These are phyloP conservation scores for Epichloe hybrida DNA, from an alignment of 2,329 filamentous ascomycete genomes.

Conservation along the genomic window DNA sequence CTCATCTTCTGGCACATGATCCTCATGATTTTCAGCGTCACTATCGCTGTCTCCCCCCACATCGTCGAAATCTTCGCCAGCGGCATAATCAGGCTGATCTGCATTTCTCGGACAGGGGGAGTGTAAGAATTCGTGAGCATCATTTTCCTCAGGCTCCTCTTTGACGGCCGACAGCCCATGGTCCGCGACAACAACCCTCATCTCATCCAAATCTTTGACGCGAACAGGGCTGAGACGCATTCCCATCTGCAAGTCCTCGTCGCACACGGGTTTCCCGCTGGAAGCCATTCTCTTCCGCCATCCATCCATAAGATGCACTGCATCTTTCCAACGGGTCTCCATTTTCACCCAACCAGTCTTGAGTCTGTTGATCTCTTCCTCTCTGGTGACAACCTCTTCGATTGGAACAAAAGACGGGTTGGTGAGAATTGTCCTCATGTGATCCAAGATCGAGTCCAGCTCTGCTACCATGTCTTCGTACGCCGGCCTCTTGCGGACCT, in stretches of 20 bases:
- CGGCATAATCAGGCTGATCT: not conserved
- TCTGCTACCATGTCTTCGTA: conserved; percentile 58
- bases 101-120: conserved; percentile 17
- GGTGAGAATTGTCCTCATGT: conserved; percentile 71
- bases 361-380: conserved; percentile 76
- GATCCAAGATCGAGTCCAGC: conserved; percentile 64
- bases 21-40: conserved; percentile 31
- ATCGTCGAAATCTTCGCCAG: conserved; percentile 12
- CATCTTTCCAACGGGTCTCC: conserved; percentile 81
- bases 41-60: conserved; percentile 20
- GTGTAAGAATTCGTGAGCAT: conserved; percentile 5
- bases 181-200: conserved; percentile 22
- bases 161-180: conserved; percentile 32
- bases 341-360: conserved; percentile 85
- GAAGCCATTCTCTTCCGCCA: conserved; percentile 75
- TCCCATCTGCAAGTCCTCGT: conserved; percentile 55
- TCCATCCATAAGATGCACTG: conserved; percentile 77
- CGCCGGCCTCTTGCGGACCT: conserved; percentile 23
- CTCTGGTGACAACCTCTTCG: conserved; percentile 84
- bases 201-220: conserved; percentile 37
- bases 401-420: conserved; percentile 94
- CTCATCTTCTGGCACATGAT: conserved; percentile 31
- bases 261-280: conserved; percentile 55
- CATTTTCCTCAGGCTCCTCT: conserved; percentile 29
- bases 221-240: conserved; percentile 48